phyloP scores from a whole-genome alignment of 148 eudicot genomes.

The Polygonum maritimum region DNA sequence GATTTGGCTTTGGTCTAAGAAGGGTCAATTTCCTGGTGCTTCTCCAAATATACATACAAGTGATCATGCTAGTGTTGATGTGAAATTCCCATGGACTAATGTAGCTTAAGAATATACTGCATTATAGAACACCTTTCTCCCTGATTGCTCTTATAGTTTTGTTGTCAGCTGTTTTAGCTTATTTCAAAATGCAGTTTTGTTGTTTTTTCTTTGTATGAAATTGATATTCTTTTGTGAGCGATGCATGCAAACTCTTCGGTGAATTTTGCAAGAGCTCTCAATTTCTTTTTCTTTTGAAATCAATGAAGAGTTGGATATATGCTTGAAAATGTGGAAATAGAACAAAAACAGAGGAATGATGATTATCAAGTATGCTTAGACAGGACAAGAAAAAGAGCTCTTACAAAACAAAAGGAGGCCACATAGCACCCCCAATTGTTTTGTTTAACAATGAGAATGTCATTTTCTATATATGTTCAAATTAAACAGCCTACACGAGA shows the following conservation, averaged over 20 bases:
- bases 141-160: neutral
- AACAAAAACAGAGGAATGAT: constrained; percentile 14
- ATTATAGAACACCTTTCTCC: neutral
- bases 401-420: constrained; percentile 48
- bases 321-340: too few relatives aligned
- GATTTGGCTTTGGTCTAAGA: constrained; percentile 94
- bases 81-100: constrained; percentile 43
- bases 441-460: too few relatives aligned
- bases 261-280: neutral
- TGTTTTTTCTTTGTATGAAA: neutral
- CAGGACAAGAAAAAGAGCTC: constrained; percentile 78
- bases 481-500: too few relatives aligned
- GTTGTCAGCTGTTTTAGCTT: neutral
- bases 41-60: constrained; percentile 21
- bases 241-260: neutral
- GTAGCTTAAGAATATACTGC: constrained; percentile 14
- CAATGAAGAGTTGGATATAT: too few relatives aligned
- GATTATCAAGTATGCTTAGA: constrained; percentile 74
- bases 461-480: too few relatives aligned
- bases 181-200: neutral
- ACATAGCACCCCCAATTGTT: too few relatives aligned
- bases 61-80: constrained; percentile 30
- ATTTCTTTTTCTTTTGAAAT: too few relatives aligned
- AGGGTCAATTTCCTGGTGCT: constrained; percentile 48
- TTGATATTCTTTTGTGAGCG: neutral